phyloP scores from a whole-genome alignment of 2,329 filamentous ascomycete species.

The Colletotrichum noveboracense region DNA sequence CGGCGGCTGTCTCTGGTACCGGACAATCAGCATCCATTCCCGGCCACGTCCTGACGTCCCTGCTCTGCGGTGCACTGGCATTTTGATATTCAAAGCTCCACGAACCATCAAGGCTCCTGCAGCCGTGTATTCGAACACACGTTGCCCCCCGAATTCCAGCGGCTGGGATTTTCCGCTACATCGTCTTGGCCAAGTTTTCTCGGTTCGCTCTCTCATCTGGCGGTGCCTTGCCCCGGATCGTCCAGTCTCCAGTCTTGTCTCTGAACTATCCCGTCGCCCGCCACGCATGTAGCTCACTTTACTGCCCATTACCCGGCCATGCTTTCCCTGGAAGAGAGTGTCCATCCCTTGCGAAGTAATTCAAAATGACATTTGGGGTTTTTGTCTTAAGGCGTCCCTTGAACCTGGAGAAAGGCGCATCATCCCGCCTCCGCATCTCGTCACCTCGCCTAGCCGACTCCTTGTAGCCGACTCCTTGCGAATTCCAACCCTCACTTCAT shows the following conservation, averaged over 20 bases:
- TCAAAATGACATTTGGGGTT: background rate
- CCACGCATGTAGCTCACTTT: background rate
- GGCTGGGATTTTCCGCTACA: background rate
- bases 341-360: background rate
- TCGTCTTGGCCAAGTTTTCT: background rate
- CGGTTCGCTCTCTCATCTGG: background rate
- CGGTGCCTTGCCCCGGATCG: conserved; percentile 1
- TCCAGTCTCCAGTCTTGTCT: background rate
- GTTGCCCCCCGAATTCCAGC: background rate
- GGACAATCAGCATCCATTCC: conserved; percentile 11
- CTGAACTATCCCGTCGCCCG: background rate
- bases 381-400: background rate
- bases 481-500: background rate
- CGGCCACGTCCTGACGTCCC: background rate
- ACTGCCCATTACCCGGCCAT: background rate
- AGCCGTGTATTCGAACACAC: background rate
- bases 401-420: background rate
- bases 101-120: background rate
- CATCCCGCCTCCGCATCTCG: background rate
- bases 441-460: background rate
- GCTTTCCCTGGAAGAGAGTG: background rate
- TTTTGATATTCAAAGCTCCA: background rate
- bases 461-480: background rate
- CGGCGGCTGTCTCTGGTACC: background rate
- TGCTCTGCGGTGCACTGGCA: background rate